These are phyloP conservation scores for Clarireedia paspali DNA, from an alignment of 2,329 filamentous ascomycete species.

Conservation along the genomic window DNA sequence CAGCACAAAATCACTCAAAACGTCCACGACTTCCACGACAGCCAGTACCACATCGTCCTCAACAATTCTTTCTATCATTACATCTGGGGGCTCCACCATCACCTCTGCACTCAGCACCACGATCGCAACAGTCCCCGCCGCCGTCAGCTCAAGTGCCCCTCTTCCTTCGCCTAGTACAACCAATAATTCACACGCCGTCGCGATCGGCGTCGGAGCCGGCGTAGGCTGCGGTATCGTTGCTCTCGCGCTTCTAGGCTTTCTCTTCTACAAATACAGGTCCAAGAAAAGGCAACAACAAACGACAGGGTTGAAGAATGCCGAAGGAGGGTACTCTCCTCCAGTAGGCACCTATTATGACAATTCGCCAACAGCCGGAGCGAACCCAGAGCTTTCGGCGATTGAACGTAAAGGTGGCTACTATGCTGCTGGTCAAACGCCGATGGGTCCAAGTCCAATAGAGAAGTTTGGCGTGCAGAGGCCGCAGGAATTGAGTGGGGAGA, in stretches of 20 bases:
- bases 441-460: not conserved
- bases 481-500: not conserved
- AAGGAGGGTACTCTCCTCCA: not conserved
- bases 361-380: not conserved
- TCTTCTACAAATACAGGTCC: conserved; percentile 3
- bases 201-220: conserved; percentile 16
- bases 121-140: not conserved
- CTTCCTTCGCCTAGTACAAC: conserved; percentile 3
- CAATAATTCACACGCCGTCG: conserved; percentile 3
- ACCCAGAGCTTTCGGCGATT: not conserved
- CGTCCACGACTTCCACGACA: not conserved
- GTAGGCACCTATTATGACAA: no score
- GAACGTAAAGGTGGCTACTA: not conserved
- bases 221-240: conserved; percentile 11
- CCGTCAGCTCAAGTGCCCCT: conserved; percentile 1
- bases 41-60: not conserved
- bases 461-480: not conserved
- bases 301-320: not conserved
- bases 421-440: not conserved
- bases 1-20: not conserved
- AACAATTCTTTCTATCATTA: not conserved
- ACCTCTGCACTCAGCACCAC: not conserved
- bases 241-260: conserved; percentile 9
- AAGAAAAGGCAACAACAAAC: not conserved
- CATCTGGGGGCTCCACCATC: no score